Conservation (phyloP, 2,329 filamentous ascomycete species). For the Colletotrichum sp. region DNA sequence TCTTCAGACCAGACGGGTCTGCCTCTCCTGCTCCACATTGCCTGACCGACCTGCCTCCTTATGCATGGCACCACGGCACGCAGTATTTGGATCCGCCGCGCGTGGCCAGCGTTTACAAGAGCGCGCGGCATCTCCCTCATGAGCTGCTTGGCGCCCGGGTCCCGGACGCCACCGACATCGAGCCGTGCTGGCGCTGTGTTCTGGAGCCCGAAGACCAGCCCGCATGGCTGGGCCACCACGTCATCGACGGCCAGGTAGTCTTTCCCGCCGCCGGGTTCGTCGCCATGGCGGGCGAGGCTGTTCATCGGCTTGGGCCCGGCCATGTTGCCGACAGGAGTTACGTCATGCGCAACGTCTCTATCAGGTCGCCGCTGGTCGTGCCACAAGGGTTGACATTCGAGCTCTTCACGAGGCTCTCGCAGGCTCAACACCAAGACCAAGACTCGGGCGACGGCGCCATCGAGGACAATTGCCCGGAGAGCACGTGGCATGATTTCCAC, state of each 20-base stretch:
- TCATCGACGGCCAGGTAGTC: neutral
- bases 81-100: neutral
- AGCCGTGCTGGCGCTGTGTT: neutral
- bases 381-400: neutral
- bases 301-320: neutral
- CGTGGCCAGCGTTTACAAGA: neutral
- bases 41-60: neutral
- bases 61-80: neutral
- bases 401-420: neutral
- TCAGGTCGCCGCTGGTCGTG: constrained; percentile 33
- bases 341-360: constrained; percentile 30
- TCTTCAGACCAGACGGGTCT: neutral
- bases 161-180: neutral
- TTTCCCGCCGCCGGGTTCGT: neutral
- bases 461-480: neutral
- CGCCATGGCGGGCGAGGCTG: neutral
- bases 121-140: neutral
- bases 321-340: constrained; percentile 18
- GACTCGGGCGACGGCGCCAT: neutral
- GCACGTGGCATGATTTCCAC: neutral
- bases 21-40: neutral
- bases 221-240: neutral
- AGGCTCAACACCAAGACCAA: neutral
- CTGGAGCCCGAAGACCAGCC: neutral
- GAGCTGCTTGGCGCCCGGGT: neutral